Percentiles rank a stretch among this genome's conserved stretches.
phyloP scores from a whole-genome alignment of 768 basidiomycete species.

The Leccinum imitatum region DNA sequence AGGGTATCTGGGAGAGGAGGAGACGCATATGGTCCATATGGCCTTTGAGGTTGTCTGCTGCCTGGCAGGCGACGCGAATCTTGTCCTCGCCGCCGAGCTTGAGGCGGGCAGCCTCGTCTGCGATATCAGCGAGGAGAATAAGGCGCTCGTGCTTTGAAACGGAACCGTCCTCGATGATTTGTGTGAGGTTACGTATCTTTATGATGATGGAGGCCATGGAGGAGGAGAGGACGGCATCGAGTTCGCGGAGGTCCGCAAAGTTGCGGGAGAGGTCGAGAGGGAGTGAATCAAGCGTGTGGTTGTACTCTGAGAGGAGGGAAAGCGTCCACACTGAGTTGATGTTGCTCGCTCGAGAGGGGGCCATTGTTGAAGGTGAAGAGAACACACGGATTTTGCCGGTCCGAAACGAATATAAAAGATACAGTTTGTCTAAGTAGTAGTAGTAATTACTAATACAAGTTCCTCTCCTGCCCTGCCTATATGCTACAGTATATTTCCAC shows the following conservation, averaged over 20 bases:
- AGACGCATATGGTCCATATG: constrained; percentile 61
- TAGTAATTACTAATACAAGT: background rate
- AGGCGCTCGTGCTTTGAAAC: constrained; percentile 71
- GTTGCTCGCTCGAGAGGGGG: constrained; percentile 37
- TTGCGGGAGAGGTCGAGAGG: constrained; percentile 92
- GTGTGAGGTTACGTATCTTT: constrained; percentile 74
- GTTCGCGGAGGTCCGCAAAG: constrained; percentile 95
- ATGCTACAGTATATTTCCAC: background rate
- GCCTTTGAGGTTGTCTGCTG: constrained; percentile 80
- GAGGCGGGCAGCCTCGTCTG: constrained; percentile 88
- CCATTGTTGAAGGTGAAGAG: constrained; percentile 25
- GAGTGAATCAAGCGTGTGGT: constrained; percentile 89
- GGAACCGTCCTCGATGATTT: constrained; percentile 67
- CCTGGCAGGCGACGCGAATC: constrained; percentile 90
- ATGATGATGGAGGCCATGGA: constrained; percentile 79
- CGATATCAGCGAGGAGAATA: constrained; percentile 86
- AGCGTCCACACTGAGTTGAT: constrained; percentile 58
- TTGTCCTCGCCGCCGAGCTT: constrained; percentile 97
- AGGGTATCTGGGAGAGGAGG: constrained; percentile 62
- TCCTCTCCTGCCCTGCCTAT: background rate
- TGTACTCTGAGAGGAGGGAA: constrained; percentile 76
- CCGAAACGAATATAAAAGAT: constrained; percentile 18
- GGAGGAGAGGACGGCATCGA: constrained; percentile 94
- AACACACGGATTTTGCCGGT: constrained; percentile 30
- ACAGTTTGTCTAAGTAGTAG: constrained; percentile 22